Evolutionary conservation across 805 yeast species (phyloP).

Genomic region (Starmera dryadoides): DNA sequence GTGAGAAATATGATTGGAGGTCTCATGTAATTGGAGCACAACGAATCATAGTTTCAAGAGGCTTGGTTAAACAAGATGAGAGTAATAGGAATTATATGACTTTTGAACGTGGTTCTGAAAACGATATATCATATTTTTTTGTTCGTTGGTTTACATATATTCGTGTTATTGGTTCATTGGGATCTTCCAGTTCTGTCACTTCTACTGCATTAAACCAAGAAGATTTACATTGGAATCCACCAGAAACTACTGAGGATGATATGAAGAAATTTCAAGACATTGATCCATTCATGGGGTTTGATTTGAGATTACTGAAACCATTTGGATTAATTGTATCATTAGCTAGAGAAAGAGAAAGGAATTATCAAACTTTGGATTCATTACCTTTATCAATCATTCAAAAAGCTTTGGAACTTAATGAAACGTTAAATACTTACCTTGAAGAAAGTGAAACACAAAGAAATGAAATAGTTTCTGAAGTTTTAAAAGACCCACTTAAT

Average conservation of each 20-base stretch:
- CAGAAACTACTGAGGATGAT: constrained; percentile 7
- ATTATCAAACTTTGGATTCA: constrained; percentile 7
- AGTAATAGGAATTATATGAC: constrained; percentile 6
- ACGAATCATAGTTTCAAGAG: constrained; percentile 42
- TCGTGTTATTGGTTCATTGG: constrained; percentile 56
- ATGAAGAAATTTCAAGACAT: constrained; percentile 33
- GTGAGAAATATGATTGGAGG: constrained; percentile 44
- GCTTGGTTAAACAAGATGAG: constrained; percentile 18
- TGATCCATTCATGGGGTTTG: constrained; percentile 62
- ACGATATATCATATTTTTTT: constrained; percentile 38
- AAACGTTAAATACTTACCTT: constrained; percentile 20
- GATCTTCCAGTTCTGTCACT: constrained; percentile 33
- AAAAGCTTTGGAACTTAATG: constrained; percentile 34
- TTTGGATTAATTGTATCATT: constrained; percentile 42
- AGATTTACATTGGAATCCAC: constrained; percentile 14
- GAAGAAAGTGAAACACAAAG: constrained; percentile 18
- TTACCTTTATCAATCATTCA: constrained; percentile 7
- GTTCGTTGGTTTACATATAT: constrained; percentile 64
- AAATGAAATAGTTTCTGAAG: constrained; percentile 15
- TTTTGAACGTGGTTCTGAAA: constrained; percentile 11
- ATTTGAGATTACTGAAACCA: constrained; percentile 50
- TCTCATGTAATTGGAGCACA: constrained; percentile 63
- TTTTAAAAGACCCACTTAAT: constrained; percentile 5
- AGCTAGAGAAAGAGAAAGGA: constrained; percentile 23
- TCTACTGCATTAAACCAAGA: constrained; percentile 23